Conservation (phyloP, 305 asterid species). For the Solanum hybrid region DNA sequence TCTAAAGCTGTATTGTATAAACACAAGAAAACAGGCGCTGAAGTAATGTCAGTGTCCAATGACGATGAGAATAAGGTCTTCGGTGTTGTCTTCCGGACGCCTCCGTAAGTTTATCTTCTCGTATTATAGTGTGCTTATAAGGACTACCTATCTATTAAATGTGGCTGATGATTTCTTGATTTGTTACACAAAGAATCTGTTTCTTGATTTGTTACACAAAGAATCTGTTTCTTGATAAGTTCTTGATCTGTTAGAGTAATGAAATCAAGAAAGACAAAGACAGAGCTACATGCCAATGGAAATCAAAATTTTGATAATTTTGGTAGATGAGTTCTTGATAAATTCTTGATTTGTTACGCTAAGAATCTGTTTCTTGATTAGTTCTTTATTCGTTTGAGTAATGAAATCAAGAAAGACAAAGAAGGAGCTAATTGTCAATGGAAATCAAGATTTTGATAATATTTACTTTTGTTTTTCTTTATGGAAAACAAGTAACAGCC, state of each 20-base stretch:
- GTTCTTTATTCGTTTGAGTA: background rate
- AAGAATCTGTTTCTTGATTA: background rate
- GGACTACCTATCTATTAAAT: slow-evolving; percentile 9
- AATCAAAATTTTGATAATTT: background rate
- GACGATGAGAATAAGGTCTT: slow-evolving; percentile 96
- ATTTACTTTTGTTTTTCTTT: background rate
- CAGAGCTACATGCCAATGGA: background rate
- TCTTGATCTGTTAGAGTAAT: background rate
- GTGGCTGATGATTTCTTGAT: slow-evolving; percentile 14
- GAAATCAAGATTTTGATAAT: background rate
- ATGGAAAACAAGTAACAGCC: background rate
- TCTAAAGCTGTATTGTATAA: slow-evolving; percentile 85
- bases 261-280: background rate
- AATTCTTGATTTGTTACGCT: background rate
- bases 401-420: background rate
- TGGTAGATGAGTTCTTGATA: slow-evolving; percentile 14
- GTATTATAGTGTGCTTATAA: background rate
- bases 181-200: background rate
- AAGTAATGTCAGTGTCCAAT: slow-evolving; percentile 83
- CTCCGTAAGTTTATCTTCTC: slow-evolving; percentile 57
- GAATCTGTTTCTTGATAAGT: too few relatives aligned
- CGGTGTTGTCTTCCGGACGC: slow-evolving; percentile 89
- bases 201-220: too few relatives aligned
- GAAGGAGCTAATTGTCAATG: background rate
- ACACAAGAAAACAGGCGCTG: slow-evolving; percentile 95